Evolutionary conservation across 306 rosid genomes (phyloP).

Genomic region (Adenanthera pavonina): DNA sequence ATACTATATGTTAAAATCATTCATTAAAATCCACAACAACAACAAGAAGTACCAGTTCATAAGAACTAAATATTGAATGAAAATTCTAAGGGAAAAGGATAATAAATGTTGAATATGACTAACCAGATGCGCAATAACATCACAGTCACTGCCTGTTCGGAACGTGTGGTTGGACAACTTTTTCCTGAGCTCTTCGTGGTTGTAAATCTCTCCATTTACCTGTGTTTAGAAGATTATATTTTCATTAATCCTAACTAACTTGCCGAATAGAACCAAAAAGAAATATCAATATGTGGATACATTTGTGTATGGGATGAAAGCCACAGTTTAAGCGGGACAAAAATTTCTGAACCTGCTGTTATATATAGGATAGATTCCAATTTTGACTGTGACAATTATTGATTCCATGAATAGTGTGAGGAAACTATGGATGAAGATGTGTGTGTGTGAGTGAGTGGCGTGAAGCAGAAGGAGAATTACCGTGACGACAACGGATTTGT

Average conservation of each 20-base stretch:
- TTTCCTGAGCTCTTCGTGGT: constrained; percentile 79
- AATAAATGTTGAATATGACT: background rate
- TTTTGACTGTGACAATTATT: background rate
- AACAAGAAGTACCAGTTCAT: background rate
- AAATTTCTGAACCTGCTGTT: background rate
- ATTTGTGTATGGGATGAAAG: background rate
- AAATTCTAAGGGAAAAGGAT: background rate
- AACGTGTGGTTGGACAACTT: constrained; percentile 66
- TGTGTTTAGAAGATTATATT: constrained; percentile 36
- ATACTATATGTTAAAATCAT: constrained; percentile 48
- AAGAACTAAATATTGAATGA: background rate
- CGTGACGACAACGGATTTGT: constrained; percentile 71
- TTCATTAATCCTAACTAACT: constrained; percentile 8
- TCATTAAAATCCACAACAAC: background rate
- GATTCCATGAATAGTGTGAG: background rate
- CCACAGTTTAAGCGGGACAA: background rate
- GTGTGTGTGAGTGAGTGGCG: too few species aligned
- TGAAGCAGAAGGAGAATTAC: constrained; percentile 32
- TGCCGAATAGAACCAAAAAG: background rate
- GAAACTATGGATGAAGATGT: background rate
- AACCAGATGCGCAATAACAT: constrained; percentile 88
- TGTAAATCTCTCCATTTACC: constrained; percentile 91
- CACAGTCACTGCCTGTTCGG: constrained; percentile 84
- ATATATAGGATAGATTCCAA: background rate
- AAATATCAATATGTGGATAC: background rate